Evolutionary conservation across 208 protist genomes (phyloP).

Genomic region (Acanthamoeba triangularis): DNA sequence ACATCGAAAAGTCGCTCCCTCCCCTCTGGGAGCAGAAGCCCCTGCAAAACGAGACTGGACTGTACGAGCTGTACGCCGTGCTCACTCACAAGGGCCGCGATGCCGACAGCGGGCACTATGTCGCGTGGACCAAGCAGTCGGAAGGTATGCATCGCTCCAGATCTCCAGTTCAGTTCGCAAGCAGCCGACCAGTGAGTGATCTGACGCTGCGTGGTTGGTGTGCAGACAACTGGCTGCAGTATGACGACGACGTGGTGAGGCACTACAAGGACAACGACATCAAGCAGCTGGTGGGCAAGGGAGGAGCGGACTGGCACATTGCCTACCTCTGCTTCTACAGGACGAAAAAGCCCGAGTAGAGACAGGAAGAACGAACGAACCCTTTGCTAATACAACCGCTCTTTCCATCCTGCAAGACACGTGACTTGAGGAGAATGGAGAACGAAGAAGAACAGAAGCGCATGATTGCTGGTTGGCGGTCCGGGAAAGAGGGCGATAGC

Average conservation of each 20-base stretch:
- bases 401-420: too few species aligned
- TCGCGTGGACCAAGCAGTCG: slow-evolving; percentile 88
- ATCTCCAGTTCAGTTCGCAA: not conserved
- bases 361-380: not conserved
- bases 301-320: slow-evolving; percentile 89
- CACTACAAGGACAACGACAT: slow-evolving; percentile 87
- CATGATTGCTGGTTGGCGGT: too few species aligned
- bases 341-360: slow-evolving; percentile 63
- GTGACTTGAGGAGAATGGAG: too few species aligned
- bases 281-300: slow-evolving; percentile 89
- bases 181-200: not conserved
- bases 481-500: too few species aligned
- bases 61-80: slow-evolving; percentile 91
- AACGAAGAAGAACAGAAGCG: too few species aligned
- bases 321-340: slow-evolving; percentile 89
- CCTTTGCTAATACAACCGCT: not conserved
- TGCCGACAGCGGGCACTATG: slow-evolving; percentile 92
- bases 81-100: slow-evolving; percentile 90
- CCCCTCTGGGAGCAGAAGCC: slow-evolving; percentile 63
- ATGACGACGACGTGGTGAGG: slow-evolving; percentile 90
- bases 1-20: slow-evolving; percentile 7
- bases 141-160: not conserved
- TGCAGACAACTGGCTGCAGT: slow-evolving; percentile 88
- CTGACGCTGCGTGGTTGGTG: not conserved
- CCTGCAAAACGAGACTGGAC: slow-evolving; percentile 87